phyloP scores from a whole-genome alignment of 129 eudicot genomes.

The Escallonia herrerae region DNA sequence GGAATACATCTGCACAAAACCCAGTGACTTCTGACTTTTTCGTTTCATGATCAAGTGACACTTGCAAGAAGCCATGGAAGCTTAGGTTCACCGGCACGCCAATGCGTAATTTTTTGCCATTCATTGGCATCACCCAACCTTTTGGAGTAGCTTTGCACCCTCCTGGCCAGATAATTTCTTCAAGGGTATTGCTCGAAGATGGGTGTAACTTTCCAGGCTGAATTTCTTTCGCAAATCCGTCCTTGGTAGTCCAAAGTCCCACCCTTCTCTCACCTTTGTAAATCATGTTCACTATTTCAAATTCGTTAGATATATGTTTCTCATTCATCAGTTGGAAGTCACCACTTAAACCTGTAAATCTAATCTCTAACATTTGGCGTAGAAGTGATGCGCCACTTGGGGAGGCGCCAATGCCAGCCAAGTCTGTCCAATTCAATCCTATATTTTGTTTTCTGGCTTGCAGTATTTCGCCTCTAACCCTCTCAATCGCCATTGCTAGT shows the following conservation, averaged over 20 bases:
- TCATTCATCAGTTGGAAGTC: conserved; percentile 31
- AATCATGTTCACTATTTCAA: conserved; percentile 24
- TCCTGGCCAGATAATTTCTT: conserved; percentile 28
- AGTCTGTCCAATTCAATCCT: too few relatives aligned
- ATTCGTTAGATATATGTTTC: background rate
- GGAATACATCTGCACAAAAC: conserved; percentile 31
- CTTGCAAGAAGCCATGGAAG: background rate
- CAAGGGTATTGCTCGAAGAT: background rate
- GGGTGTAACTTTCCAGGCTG: background rate
- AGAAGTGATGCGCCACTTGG: conserved; percentile 18
- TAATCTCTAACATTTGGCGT: conserved; percentile 8
- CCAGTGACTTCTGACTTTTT: conserved; percentile 13
- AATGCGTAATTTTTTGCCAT: conserved; percentile 16
- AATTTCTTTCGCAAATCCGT: conserved; percentile 11
- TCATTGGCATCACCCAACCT: conserved; percentile 20
- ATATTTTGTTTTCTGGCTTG: background rate
- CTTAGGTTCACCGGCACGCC: conserved; percentile 18
- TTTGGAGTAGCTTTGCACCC: conserved; percentile 11
- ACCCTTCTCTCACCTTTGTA: conserved; percentile 6
- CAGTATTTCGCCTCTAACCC: background rate
- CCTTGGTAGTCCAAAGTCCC: conserved; percentile 16
- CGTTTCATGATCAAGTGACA: background rate
- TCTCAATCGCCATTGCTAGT: conserved; percentile 20
- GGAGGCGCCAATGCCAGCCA: background rate
- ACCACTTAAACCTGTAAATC: conserved; percentile 44